Base-by-base conservation (phyloP, 805 yeast genomes). In the Metschnikowia colocasiae region DNA sequence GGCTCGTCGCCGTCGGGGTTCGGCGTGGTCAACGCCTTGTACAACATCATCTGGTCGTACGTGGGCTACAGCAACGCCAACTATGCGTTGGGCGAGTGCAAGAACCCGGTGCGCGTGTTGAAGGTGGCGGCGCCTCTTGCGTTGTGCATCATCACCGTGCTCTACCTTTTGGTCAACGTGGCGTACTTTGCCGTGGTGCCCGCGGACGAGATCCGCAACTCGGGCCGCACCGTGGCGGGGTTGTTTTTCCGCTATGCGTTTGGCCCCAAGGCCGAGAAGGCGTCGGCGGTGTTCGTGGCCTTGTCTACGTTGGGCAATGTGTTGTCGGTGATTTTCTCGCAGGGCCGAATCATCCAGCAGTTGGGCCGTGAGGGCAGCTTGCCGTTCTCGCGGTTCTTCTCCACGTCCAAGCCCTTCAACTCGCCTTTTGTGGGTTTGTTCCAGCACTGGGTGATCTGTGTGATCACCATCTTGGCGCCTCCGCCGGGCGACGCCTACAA, bases 401-500 rank as follows among this genome's bases (percentile, higher is more conserved):
- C 91, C 4, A 69, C 85, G 42, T 80, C 82, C 36, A 81, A 67
- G 59, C 95, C 95, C 4, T 84, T 85, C 65, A 78, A 77, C 55
- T 74, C 94, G 2, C 95, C 95, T 37, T 65, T 80, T 52, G 78
- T 81, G 36, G 95, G 92, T 43, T 69, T 87, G 45, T 73, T 82
- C 56, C 85, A 85, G 63, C 95, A 87, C 62, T 87, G 87, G 80
- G 64, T 83, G 39, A 83, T 87, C 15, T 85, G 91, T 69, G 66
- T 84, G 34, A 73, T 87, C 44, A 82, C 89, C 41, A 80, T 88
- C 50, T 60, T 86, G 39, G 94, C 92, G 3, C 71, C 71, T 35
- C 92, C 94, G 16, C 87, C 91, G 22, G 95, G 94, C 48, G 95
- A 87, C 61, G 95, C 95, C 40, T 87, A 86, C 70, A 84, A 85